A percentile compares a stretch with the other conserved stretches of the same genome.
Evolutionary conservation across 2,329 filamentous ascomycete species (phyloP).

Genomic region (Byssothecium circinans): DNA sequence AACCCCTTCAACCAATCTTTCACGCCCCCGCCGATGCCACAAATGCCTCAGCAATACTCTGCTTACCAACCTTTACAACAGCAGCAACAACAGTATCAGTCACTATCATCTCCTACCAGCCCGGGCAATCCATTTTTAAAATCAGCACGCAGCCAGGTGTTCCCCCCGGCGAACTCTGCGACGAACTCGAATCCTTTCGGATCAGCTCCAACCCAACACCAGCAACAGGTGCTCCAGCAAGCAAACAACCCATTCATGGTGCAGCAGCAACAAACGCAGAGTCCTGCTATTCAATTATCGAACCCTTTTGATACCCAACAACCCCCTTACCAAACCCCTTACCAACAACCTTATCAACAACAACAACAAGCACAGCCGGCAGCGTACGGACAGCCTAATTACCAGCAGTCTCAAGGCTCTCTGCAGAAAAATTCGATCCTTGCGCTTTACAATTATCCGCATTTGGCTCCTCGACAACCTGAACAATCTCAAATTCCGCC

Average conservation of each 20-base stretch:
- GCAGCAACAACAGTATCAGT: constrained; percentile 34
- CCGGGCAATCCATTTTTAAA: constrained; percentile 50
- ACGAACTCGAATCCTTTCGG: constrained; percentile 45
- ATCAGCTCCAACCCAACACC: constrained; percentile 22
- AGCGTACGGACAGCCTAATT: constrained; percentile 33
- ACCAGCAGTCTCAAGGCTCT: constrained; percentile 36
- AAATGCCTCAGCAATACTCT: constrained; percentile 44
- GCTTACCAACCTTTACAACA: constrained; percentile 36
- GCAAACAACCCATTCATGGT: constrained; percentile 64
- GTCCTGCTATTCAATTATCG: constrained; percentile 16
- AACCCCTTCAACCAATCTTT: constrained; percentile 48
- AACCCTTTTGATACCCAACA: constrained; percentile 28
- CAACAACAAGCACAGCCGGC: constrained; percentile 9
- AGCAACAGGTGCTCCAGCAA: constrained; percentile 48
- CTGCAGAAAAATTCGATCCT: constrained; percentile 75
- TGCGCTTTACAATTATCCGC: constrained; percentile 69
- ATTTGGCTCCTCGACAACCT: constrained; percentile 51
- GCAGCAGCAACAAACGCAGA: constrained; percentile 46
- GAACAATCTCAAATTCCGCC: constrained; percentile 38
- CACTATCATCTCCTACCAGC: constrained; percentile 43
- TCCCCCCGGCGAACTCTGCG: constrained; percentile 36
- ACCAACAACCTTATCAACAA: constrained; percentile 28
- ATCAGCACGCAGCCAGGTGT: constrained; percentile 47
- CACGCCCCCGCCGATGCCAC: constrained; percentile 46
- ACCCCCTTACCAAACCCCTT: constrained; percentile 19